Percentiles rank a stretch among this genome's conserved stretches.
phyloP scores from a whole-genome alignment of 805 yeast species.

The Saccharomycopsis fodiens region DNA sequence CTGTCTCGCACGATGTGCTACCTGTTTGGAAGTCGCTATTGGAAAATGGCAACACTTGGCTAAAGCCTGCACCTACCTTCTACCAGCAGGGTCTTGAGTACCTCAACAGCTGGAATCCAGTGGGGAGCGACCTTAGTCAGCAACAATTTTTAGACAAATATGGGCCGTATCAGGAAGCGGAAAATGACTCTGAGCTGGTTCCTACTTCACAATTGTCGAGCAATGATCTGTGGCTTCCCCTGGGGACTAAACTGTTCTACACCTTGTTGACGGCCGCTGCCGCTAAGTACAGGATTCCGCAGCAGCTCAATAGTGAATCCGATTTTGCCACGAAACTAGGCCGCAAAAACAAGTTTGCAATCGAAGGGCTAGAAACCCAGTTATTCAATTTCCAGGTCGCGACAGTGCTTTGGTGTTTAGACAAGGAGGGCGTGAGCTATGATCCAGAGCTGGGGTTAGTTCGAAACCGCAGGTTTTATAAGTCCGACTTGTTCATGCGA shows the following conservation, averaged over 20 bases:
- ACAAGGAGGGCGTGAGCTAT: conserved; percentile 39
- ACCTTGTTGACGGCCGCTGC: conserved; percentile 19
- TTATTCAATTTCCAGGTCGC: conserved; percentile 45
- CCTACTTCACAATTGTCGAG: background rate
- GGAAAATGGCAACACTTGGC: background rate
- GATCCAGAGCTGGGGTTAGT: conserved; percentile 26
- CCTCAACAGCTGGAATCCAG: conserved; percentile 12
- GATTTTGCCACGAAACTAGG: background rate
- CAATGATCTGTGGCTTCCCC: conserved; percentile 1
- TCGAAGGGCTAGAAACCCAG: conserved; percentile 34
- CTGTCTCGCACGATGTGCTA: background rate
- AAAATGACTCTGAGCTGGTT: background rate
- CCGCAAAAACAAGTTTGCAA: background rate
- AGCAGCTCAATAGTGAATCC: background rate
- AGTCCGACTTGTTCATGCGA: conserved; percentile 12
- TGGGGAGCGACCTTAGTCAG: background rate
- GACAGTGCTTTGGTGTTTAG: conserved; percentile 50
- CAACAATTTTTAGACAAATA: background rate
- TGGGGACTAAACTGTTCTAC: conserved; percentile 16
- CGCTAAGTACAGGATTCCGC: conserved; percentile 7
- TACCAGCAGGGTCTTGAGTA: conserved; percentile 19
- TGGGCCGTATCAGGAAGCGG: background rate
- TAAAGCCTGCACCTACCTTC: conserved; percentile 12
- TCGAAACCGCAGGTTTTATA: conserved; percentile 23
- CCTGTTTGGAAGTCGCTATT: background rate